Evolutionary conservation across 2,329 filamentous ascomycete species (phyloP).

Genomic region (Dichotomopilus funicola): DNA sequence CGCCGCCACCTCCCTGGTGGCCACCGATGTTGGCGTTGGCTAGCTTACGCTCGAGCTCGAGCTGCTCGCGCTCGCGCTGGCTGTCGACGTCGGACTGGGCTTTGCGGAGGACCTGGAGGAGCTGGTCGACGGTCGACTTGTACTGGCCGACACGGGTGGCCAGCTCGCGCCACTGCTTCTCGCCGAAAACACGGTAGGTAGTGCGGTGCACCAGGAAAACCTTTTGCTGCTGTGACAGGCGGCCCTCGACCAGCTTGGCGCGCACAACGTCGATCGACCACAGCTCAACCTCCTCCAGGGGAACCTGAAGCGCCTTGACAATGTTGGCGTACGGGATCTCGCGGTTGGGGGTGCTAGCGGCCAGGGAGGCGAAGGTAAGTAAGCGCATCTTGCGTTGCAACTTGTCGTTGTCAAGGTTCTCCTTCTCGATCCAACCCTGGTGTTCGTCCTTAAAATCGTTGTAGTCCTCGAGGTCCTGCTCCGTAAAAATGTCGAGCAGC

Average conservation of each 20-base stretch:
- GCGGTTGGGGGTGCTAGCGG: conserved; percentile 73
- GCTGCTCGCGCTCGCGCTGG: conserved; percentile 70
- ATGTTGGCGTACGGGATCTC: conserved; percentile 86
- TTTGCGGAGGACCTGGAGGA: conserved; percentile 69
- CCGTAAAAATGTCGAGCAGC: conserved; percentile 89
- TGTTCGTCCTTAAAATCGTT: conserved; percentile 93
- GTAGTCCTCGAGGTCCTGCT: conserved; percentile 91
- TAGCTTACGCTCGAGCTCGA: conserved; percentile 64
- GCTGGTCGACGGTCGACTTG: conserved; percentile 72
- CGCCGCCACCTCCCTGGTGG: conserved; percentile 21
- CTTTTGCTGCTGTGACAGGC: conserved; percentile 85
- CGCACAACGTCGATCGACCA: conserved; percentile 99
- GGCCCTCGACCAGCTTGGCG: conserved; percentile 90
- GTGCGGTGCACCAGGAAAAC: conserved; percentile 94
- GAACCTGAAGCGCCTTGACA: conserved; percentile 75
- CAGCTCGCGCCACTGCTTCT: conserved; percentile 97
- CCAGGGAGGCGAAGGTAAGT: conserved; percentile 83
- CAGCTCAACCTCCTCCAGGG: conserved; percentile 81
- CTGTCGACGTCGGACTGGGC: conserved; percentile 75
- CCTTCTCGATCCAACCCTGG: conserved; percentile 73
- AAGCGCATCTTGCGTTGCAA: conserved; percentile 95
- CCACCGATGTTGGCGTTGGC: conserved; percentile 36
- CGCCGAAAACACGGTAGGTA: conserved; percentile 92
- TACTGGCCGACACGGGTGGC: conserved; percentile 86
- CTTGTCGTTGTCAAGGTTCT: conserved; percentile 63